Base-by-base conservation (phyloP, 179 eudicot species). In the Patellifolia procumbens region DNA sequence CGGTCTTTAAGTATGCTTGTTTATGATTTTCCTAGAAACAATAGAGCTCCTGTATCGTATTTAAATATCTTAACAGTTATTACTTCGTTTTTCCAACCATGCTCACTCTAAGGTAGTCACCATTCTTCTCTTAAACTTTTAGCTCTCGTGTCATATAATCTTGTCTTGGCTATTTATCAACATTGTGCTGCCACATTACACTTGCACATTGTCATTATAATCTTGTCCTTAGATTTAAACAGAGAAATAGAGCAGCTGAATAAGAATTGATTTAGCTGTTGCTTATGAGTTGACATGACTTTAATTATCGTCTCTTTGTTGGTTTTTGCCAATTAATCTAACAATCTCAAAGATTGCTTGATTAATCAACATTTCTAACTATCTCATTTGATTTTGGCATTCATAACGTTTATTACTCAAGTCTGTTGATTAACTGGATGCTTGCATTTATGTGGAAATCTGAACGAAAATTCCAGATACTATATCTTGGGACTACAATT, bases 371-470 rank as follows among this genome's bases (percentile, higher is more conserved):
- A 52, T 13, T 22, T 70, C 11, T 31, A 35, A 31, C 1, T 39
- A 12, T 20, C n/a, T 63, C 29, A 51, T 73, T 56, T 77, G 39
- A 72, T 67, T 22, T 56, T 68, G 35, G 28, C 52, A 32, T 45
- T 72, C 45, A 70, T 46, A 22, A n/a, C n/a, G 11, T 76, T 19
- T 76, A 56, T 42, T 76, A 31, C 67, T 66, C 63, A 94, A 97
- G 79, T 91, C 98, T 59, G 80, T 92, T 80, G 98, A 94, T 80
- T 88, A 97, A 15, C 75, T 82, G 66, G 89, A 86, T 72, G 89
- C 91, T 80, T 94, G 97, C 86, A 91, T 89, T 42, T 94, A 92
- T 81, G 97, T 97, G n/a, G 98, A 94, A 81, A 87, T 94, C 77
- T 87, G 98, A 80, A 94, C 97, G 75, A 88, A 90, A 86, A 91